phyloP scores from a whole-genome alignment of 1,139 yeast species.

The Wickerhamomyces sp. region DNA sequence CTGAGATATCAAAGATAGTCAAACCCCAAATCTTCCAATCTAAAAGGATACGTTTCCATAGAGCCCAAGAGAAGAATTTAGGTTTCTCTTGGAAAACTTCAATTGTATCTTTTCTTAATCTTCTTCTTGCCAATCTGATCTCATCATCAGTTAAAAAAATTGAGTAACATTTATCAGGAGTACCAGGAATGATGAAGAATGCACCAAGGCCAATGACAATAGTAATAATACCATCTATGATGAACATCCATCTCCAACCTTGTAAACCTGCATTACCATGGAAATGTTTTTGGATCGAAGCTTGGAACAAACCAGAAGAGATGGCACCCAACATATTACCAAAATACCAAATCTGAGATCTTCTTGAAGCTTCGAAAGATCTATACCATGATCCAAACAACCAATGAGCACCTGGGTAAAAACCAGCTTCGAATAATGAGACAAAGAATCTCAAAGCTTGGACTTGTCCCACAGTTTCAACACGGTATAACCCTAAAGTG shows the following conservation, averaged over 20 bases:
- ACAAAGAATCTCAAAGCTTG: conserved; percentile 56
- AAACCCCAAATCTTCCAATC: conserved; percentile 48
- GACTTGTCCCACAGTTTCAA: conserved; percentile 41
- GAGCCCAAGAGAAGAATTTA: conserved; percentile 26
- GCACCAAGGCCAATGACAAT: conserved; percentile 51
- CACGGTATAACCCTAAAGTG: conserved; percentile 49
- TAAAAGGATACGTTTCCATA: conserved; percentile 40
- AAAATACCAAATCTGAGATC: conserved; percentile 49
- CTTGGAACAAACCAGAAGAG: conserved; percentile 54
- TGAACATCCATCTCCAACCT: conserved; percentile 79
- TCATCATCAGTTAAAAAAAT: conserved; percentile 28
- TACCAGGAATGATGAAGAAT: conserved; percentile 49
- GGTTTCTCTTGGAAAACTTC: conserved; percentile 9
- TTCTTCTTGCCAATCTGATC: conserved; percentile 27
- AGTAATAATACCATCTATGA: conserved; percentile 64
- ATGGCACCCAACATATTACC: conserved; percentile 55
- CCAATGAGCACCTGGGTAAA: conserved; percentile 61
- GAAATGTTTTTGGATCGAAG: conserved; percentile 45
- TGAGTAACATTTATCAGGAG: conserved; percentile 15
- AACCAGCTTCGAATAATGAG: conserved; percentile 60
- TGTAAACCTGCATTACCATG: conserved; percentile 49
- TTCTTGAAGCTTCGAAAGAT: conserved; percentile 49
- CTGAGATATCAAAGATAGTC: conserved; percentile 42
- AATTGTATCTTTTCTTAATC: conserved; percentile 13
- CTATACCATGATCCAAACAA: conserved; percentile 67